Evolutionary conservation across 257 asterid species (phyloP).

Genomic region (Verbena officinalis): DNA sequence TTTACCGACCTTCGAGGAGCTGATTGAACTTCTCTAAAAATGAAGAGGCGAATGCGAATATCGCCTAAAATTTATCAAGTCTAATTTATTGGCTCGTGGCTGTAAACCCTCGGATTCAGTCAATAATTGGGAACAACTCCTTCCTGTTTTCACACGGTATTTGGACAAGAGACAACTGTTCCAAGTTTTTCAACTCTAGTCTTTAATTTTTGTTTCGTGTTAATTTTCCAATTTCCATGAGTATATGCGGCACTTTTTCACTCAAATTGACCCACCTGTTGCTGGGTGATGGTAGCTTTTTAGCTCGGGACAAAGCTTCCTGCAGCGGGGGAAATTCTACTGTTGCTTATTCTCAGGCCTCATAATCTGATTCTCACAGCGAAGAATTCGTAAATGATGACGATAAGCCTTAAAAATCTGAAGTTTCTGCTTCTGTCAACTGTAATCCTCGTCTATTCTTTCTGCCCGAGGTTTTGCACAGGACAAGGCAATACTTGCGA

Average conservation of each 20-base stretch:
- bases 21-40: background rate
- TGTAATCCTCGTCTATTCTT: conserved; percentile 6
- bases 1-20: background rate
- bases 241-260: background rate
- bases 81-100: background rate
- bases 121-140: background rate
- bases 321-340: too few species aligned
- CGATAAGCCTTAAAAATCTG: conserved; percentile 15
- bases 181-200: background rate
- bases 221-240: background rate
- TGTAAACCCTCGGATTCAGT: background rate
- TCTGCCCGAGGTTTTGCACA: conserved; percentile 22
- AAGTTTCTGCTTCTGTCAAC: conserved; percentile 1
- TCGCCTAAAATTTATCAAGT: background rate
- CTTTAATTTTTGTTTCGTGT: too few species aligned
- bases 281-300: background rate
- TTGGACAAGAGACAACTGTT: background rate
- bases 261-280: background rate
- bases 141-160: background rate
- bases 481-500: conserved; percentile 33
- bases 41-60: background rate
- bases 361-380: background rate
- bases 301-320: too few species aligned
- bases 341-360: too few species aligned
- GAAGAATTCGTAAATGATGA: conserved; percentile 8